phyloP scores from a whole-genome alignment of 148 eudicot genomes.

The Persicaria tinctoria region DNA sequence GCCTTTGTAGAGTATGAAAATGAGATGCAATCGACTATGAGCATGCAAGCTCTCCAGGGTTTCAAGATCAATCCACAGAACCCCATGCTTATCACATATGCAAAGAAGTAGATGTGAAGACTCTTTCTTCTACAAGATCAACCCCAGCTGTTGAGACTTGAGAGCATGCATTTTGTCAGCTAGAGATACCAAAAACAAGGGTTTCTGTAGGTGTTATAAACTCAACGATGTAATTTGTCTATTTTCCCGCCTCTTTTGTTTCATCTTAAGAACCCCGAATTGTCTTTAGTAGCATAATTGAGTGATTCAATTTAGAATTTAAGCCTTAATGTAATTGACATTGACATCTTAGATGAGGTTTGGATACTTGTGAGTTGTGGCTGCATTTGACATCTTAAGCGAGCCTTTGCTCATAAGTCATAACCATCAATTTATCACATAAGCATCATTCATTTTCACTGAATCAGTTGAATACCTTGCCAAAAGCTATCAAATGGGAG shows the following conservation, averaged over 20 bases:
- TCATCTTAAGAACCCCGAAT: neutral
- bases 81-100: conserved; percentile 78
- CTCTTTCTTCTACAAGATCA: neutral
- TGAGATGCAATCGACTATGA: conserved; percentile 71
- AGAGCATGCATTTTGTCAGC: conserved; percentile 1
- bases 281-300: neutral
- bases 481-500: neutral
- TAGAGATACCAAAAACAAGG: neutral
- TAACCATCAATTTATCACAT: no score
- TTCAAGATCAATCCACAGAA: conserved; percentile 63
- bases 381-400: neutral
- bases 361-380: neutral
- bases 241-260: neutral
- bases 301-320: neutral
- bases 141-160: neutral
- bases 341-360: neutral
- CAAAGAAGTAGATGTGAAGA: conserved; percentile 56
- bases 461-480: no score
- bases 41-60: conserved; percentile 78
- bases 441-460: no score
- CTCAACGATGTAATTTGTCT: neutral
- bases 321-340: neutral
- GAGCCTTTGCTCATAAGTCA: neutral
- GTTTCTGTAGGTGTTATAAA: neutral
- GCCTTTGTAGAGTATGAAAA: conserved; percentile 86